Evolutionary conservation across 305 asterid species (phyloP), one percentile per base, ranked within the genome.

Genomic region (Fraxinus latifolia): DNA sequence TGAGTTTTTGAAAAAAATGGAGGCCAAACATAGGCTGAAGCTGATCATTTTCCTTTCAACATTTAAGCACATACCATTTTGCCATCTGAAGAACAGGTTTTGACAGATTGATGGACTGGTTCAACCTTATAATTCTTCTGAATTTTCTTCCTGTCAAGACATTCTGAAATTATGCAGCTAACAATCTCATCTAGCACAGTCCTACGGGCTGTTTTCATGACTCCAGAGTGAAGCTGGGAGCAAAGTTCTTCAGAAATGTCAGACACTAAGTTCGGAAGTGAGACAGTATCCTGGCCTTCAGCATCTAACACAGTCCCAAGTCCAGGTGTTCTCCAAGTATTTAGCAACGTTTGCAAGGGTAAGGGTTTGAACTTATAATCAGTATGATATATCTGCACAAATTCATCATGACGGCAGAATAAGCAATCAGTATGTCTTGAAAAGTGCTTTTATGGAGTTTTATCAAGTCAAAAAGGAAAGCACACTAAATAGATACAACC

Each of bases 161-260:
- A 89, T 73, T 93, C 97, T 67, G 92, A 84, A 47, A 94, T 94
- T 86, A 90, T 84, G 87, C 84, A 86, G 71, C 97, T 86, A 67
- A 94, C 93, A 82, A 96, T 94, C 90, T 94, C 98, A 87, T 96
- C 98, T 32, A 96, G 91, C 76, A 93, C 79, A 86, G 91, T 87
- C 81, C 95, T 94, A 23, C 92, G 95, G 85, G 98, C 95, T 50
- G 99, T 86, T 89, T 89, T 96, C 97, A 96, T 93, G 84, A 96
- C 90, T 82, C 93, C 95, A 12, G 42, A 65, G 83, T 94, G 95
- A 78, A 96, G 96, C 83, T 96, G 98, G 32, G 87, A 86, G 78
- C 94, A 93, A 88, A 94, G 90, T 83, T 90, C 93, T 83, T 90
- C 94, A 82, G 97, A 89, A 81, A 94, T 87, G 84, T 85, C 87